These are phyloP conservation scores for Harringtonia lauricola DNA, from an alignment of 2,329 filamentous ascomycete species.

Conservation along the genomic window DNA sequence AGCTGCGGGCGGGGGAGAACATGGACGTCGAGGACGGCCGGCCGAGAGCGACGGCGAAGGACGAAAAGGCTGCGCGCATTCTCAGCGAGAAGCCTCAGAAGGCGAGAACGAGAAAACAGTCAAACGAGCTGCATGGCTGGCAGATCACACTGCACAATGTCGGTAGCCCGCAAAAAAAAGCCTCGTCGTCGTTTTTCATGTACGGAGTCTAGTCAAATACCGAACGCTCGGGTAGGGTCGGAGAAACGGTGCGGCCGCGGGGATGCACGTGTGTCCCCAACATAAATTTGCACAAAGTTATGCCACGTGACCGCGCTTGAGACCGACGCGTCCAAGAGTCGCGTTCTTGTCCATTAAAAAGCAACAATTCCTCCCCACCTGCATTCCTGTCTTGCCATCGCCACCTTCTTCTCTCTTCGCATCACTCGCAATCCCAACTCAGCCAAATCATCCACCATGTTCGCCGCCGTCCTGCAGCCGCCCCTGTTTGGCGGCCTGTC, in stretches of 20 bases:
- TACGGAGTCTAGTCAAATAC: too few species aligned
- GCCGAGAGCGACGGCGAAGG: constrained; percentile 2
- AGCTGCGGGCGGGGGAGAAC: not conserved
- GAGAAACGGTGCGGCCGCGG: not conserved
- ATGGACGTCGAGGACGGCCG: not conserved
- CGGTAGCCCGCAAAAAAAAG: too few species aligned
- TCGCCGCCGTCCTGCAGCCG: constrained; percentile 7
- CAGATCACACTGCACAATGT: too few species aligned
- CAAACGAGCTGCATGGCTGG: too few species aligned
- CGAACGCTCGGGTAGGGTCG: not conserved
- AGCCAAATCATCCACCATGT: too few species aligned
- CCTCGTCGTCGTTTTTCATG: too few species aligned
- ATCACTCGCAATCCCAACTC: not conserved
- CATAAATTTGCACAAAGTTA: not conserved
- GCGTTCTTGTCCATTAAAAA: not conserved
- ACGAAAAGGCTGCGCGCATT: constrained; percentile 2
- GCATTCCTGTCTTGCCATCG: not conserved
- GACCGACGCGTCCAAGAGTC: not conserved
- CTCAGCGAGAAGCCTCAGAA: not conserved
- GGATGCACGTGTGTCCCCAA: not conserved
- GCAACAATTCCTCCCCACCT: not conserved
- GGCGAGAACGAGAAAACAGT: too few species aligned
- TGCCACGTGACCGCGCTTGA: not conserved
- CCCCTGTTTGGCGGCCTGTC: constrained; percentile 2
- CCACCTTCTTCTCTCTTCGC: not conserved